Base-by-base conservation (phyloP, 1,284 basidiomycete genomes). In the Uromyces viciae-fabae region DNA sequence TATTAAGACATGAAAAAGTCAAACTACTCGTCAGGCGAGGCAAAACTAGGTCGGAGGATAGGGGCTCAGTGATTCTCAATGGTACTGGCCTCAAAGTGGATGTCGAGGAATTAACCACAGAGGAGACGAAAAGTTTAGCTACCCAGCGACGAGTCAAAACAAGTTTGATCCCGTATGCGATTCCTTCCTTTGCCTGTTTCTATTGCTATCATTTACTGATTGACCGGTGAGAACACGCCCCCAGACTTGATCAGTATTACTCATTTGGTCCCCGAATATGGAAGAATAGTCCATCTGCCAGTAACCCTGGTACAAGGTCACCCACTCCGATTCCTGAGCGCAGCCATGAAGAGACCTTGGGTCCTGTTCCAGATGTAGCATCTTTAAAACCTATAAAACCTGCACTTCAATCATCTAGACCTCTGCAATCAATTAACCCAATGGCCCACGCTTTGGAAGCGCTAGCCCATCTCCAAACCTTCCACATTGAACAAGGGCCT, bases 101-200 rank as follows among this genome's bases (percentile, higher is more conserved):
- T 84, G 89, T 92, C 33, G 95, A 98, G 85, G 94, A 97, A 82
- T 88, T 99, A 49, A 89, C 92, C 0, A 94, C 98, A 78, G 88
- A 89, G n/a, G 94, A 98, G 86, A 90, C 95, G 82, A 94, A 94
- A 87, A 87, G 89, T 31, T 89, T 98, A 56, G 89, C 90, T 84
- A 93, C 91, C 85, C 90, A 91, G 87, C 98, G 96, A 87, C 90
- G 97, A 3, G 88, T 94, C 64, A 94, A 94, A 85, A 94, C 94
- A 14, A 88, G 89, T 11, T 90, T 95, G 22, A 91, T 96, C 58
- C 95, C 97, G 0, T 89, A 99, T 22, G 96, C 69, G 60, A 72
- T 74, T 42, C 46, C 19, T 46, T 25, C 9, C 69, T 72, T 17
- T 66, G 15, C n/a, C 43, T 66, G n/a, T n/a, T 62, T 36, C 31